Base-by-base conservation (phyloP, 306 rosid species). In the Quercus aquifolioides region DNA sequence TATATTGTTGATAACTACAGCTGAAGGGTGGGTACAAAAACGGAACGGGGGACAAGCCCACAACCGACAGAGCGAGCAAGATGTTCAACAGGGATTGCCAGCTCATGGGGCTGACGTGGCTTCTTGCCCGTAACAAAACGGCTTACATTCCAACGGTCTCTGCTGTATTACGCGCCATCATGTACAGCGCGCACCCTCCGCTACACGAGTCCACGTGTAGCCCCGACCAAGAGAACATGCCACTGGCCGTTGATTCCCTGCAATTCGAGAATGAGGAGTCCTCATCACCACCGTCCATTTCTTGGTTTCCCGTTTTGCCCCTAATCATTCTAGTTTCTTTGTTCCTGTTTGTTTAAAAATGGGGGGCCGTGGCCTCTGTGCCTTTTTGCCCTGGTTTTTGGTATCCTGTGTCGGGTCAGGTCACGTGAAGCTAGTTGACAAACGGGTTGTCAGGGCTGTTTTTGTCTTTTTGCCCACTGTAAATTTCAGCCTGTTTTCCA, bases 221-320 rank as follows among this genome's bases (percentile, higher is more conserved):
- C 77, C 99, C 99, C 3, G 99, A 95, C 79, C 99, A 93, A 55
- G 99, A 95, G 81, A 95, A 95, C 94, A 91, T 95, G 98, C 99
- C 99, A 0, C 84, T 95, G 73, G 99, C 99, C 90, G 99, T 95
- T 18, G 99, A 95, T 79, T 95, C 99, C 0, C 77, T 91, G 6
- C 96, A 93, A 87, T 87, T 95, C 77, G 94, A 90, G 25, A 86
- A 74, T 41, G 88, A 86, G 5, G 52, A 76, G 13, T 87, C 90
- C 7, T 5, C 87, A 76, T 86, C 88, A 0, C 56, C 77, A 70
- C 91, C 85, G 89, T 81, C 78, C 4, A 73, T 33, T 9, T 79
- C 76, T 28, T 43, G 55, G 71, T 55, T 84, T 71, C 82, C 92
- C 52, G 1, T 92, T 63, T n/a, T 92, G 80, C 86, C 92, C 86